Conservation (phyloP, 1,284 basidiomycete species). For the Apiotrichum veenhuisii region DNA sequence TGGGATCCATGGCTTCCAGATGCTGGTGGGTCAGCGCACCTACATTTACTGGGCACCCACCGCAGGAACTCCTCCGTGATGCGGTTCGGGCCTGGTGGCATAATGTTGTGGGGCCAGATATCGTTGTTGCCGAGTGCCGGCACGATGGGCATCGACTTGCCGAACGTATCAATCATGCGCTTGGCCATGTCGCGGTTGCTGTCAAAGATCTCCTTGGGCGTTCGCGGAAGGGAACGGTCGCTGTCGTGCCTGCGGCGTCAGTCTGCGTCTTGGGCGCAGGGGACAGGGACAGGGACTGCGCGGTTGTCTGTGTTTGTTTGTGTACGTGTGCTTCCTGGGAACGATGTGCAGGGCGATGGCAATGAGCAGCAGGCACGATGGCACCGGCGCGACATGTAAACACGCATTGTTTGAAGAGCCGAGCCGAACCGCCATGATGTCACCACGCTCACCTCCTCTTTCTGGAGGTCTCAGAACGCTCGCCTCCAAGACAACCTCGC, state of each 20-base stretch:
- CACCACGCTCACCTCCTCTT: too few relatives aligned
- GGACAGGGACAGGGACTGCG: background rate
- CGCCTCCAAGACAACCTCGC: too few relatives aligned
- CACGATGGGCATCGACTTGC: slow-evolving; percentile 71
- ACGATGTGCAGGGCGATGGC: too few relatives aligned
- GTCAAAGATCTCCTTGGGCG: slow-evolving; percentile 72
- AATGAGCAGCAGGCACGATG: background rate
- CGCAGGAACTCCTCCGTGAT: slow-evolving; percentile 71
- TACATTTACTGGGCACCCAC: slow-evolving; percentile 49
- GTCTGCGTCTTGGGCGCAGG: too few relatives aligned
- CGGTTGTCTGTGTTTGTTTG: background rate
- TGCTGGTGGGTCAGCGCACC: slow-evolving; percentile 52
- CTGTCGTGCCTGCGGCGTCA: slow-evolving; percentile 69
- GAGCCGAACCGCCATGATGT: background rate
- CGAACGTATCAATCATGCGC: slow-evolving; percentile 69
- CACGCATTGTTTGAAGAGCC: too few relatives aligned
- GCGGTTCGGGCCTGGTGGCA: slow-evolving; percentile 65
- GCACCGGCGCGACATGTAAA: too few relatives aligned
- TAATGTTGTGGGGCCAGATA: slow-evolving; percentile 69
- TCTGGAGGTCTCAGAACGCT: too few relatives aligned
- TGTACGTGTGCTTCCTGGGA: too few relatives aligned
- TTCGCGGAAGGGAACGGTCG: slow-evolving; percentile 73
- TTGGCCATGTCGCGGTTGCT: slow-evolving; percentile 66
- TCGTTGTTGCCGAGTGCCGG: slow-evolving; percentile 89
- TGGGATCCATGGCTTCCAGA: slow-evolving; percentile 81